Conservation (phyloP, 78 protist species). For the Dictyostelium purpureum region DNA sequence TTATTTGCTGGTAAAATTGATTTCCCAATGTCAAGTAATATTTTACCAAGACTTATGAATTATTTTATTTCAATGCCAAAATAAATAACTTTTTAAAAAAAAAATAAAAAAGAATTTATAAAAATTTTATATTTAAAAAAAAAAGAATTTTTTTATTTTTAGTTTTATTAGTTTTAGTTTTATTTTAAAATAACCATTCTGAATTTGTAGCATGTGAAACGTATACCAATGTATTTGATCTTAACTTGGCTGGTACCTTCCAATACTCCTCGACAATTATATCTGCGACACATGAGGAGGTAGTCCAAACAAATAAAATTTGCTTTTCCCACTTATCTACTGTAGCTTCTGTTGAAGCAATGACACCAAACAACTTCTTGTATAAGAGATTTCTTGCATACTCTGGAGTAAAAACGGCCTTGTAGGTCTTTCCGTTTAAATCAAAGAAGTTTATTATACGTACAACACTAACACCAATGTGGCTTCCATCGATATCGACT, state of each 20-base stretch:
- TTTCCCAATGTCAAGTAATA: slow-evolving; percentile 69
- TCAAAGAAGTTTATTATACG: slow-evolving; percentile 81
- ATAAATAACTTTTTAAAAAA: not conserved
- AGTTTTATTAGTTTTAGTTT: not conserved
- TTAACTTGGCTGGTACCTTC: slow-evolving; percentile 47
- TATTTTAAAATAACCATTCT: slow-evolving; percentile 46
- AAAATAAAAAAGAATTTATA: not conserved
- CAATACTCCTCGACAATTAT: slow-evolving; percentile 58
- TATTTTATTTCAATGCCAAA: slow-evolving; percentile 4
- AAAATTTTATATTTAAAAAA: not conserved
- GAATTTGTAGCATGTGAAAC: slow-evolving; percentile 58
- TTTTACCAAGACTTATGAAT: slow-evolving; percentile 38
- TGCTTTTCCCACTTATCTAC: slow-evolving; percentile 86
- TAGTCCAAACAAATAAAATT: slow-evolving; percentile 80
- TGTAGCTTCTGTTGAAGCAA: slow-evolving; percentile 35
- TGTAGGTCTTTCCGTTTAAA: slow-evolving; percentile 45
- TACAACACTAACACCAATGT: slow-evolving; percentile 76
- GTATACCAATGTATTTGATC: slow-evolving; percentile 66
- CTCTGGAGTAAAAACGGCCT: slow-evolving; percentile 59
- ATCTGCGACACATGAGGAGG: slow-evolving; percentile 37
- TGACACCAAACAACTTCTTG: slow-evolving; percentile 82
- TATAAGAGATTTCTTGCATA: slow-evolving; percentile 66
- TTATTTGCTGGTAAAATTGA: slow-evolving; percentile 66
- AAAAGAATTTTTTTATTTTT: not conserved
- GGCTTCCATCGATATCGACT: slow-evolving; percentile 38